Conservation (phyloP, 768 basidiomycete species). For the Termitomyces bulborhizus region DNA sequence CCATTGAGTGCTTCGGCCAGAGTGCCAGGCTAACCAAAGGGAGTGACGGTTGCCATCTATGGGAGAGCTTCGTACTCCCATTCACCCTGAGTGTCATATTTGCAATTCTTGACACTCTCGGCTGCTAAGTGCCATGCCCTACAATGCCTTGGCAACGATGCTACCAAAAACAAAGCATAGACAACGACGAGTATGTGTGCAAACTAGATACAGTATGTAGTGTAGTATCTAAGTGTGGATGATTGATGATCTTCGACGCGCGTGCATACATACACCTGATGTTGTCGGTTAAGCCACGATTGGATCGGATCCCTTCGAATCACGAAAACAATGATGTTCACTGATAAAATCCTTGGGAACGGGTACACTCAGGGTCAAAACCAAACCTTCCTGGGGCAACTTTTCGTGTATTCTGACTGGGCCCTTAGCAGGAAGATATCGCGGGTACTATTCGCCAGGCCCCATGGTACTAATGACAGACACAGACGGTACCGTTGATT, state of each 20-base stretch:
- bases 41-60: background rate
- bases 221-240: background rate
- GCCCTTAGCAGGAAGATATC: background rate
- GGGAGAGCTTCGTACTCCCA: background rate
- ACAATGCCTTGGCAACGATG: background rate
- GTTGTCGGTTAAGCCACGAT: background rate
- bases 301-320: background rate
- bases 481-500: background rate
- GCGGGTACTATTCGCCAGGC: background rate
- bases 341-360: no score
- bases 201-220: background rate
- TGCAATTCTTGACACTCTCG: background rate
- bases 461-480: background rate
- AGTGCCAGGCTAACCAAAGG: background rate
- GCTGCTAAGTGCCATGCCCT: background rate
- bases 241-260: background rate
- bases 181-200: background rate
- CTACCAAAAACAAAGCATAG: background rate
- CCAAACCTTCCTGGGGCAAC: background rate
- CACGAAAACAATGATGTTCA: background rate
- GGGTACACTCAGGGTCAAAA: background rate
- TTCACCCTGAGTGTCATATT: background rate
- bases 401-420: background rate
- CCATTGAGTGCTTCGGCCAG: no score
- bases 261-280: background rate